Percentiles rank a stretch among this genome's conserved stretches.
Evolutionary conservation across 345 rosid species (phyloP).

Genomic region (Lagerstroemia speciosa): DNA sequence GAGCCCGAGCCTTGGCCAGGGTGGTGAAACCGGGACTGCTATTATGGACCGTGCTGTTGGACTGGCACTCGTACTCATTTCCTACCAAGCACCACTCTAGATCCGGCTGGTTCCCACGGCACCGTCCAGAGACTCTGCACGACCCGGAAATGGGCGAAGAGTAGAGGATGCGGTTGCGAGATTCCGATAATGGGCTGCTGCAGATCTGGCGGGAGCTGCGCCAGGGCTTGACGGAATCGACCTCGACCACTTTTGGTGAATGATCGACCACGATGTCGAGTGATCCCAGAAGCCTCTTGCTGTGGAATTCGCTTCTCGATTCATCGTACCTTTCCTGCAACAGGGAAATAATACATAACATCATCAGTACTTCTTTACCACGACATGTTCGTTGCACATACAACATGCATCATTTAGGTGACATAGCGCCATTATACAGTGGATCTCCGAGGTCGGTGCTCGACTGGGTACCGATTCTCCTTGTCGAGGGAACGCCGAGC

Average conservation of each 20-base stretch:
- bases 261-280: conserved; percentile 22
- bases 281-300: conserved; percentile 23
- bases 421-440: not conserved
- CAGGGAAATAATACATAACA: not conserved
- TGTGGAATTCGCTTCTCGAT: conserved; percentile 25
- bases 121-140: conserved; percentile 15
- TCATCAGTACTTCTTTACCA: not conserved
- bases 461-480: conserved; percentile 7
- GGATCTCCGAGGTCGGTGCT: conserved; percentile 4
- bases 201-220: conserved; percentile 32
- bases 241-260: conserved; percentile 48
- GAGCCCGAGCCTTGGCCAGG: conserved; percentile 9
- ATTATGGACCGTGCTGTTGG: conserved; percentile 14
- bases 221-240: conserved; percentile 38
- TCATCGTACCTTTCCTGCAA: conserved; percentile 27
- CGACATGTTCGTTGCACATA: not conserved
- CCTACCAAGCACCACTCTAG: conserved; percentile 21
- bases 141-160: conserved; percentile 26
- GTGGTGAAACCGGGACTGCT: conserved; percentile 34
- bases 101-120: conserved; percentile 13
- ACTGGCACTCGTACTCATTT: not conserved
- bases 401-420: not conserved
- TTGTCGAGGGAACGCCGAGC: conserved; percentile 15
- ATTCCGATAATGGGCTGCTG: conserved; percentile 24
- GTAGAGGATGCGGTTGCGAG: conserved; percentile 18